These are phyloP conservation scores for Epichloe hybrida DNA, from an alignment of 2,329 filamentous ascomycete species.

Conservation along the genomic window DNA sequence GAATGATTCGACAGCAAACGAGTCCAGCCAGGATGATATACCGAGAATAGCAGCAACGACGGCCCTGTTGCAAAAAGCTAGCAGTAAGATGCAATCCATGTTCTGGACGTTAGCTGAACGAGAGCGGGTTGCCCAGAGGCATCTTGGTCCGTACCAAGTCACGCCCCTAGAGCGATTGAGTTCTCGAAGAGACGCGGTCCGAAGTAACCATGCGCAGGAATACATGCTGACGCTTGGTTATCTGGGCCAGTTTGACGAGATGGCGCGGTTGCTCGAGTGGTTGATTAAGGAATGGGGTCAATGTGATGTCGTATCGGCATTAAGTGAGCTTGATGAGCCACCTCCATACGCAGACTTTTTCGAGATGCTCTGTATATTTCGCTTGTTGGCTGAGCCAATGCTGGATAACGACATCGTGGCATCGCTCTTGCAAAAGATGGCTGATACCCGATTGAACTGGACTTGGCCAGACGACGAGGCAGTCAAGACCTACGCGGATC, in stretches of 20 bases:
- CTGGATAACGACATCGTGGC: conserved; percentile 20
- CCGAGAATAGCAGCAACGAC: not conserved
- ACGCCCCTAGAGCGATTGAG: conserved; percentile 20
- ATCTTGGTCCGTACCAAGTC: conserved; percentile 11
- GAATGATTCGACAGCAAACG: not conserved
- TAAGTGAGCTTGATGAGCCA: conserved; percentile 21
- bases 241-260: conserved; percentile 43
- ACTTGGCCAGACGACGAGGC: conserved; percentile 27
- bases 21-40: not conserved
- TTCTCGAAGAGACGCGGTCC: conserved; percentile 19
- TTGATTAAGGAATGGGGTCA: conserved; percentile 34
- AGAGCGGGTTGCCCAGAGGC: conserved; percentile 11
- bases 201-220: conserved; percentile 32
- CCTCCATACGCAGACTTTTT: conserved; percentile 20
- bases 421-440: conserved; percentile 16
- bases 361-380: conserved; percentile 32
- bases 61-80: conserved; percentile 10
- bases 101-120: conserved; percentile 14
- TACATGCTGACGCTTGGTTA: conserved; percentile 52
- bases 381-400: conserved; percentile 31
- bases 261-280: conserved; percentile 46
- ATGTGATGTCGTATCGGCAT: conserved; percentile 20
- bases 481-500: conserved; percentile 20
- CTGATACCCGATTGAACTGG: conserved; percentile 14
- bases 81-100: conserved; percentile 14